Evolutionary conservation across 1,284 basidiomycete species (phyloP), one percentile per base, ranked within the genome.

Genomic region (Dichomitus squalens): DNA sequence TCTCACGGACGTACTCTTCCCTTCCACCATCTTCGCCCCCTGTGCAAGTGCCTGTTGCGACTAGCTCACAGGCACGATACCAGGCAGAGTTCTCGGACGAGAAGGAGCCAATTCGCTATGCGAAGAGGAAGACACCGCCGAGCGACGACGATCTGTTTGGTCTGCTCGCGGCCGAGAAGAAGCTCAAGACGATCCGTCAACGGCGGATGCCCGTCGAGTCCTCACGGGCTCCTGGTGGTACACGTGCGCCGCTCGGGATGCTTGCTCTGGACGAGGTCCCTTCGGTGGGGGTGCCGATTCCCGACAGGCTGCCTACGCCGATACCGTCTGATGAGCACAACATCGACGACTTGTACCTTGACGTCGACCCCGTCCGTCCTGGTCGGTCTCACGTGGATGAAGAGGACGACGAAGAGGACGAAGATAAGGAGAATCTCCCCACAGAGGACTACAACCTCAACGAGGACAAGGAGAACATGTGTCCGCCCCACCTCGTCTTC

Each of bases 141-240:
- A 65, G 52, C 47, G 58, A 61, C 18, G 66, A 70, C 34, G 79
- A 81, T 39, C 79, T 78, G 1, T 80, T 80, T 53, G 78, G 78
- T 0, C 73, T 80, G 25, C 61, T 78, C 18, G 77, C 75, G 7
- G 70, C 74, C 0, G 79, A 80, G 64, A 66, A 70, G 27, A 70
- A 71, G 20, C 52, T 79, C 46, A 77, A 75, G 63, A 66, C 61
- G 3, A 57, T 67, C 16, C 63, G 71, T 6, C 57, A 59, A 34
- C 51, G 50, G 27, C 57, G 52, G 20, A 48, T 40, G 20, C 55
- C 44, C 34, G 52, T 31, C 20, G 59, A 52, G 49, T 52, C 52
- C 21, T 60, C 61, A 6, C 50, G 56, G 7, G 58, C 58, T 3
- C 54, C 48, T 4, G 55, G 53, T 20, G 53, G 47, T 7, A 27